Evolutionary conservation across 257 asterid species (phyloP), one percentile per base, ranked within the genome.

Genomic region (Catharanthus roseus): DNA sequence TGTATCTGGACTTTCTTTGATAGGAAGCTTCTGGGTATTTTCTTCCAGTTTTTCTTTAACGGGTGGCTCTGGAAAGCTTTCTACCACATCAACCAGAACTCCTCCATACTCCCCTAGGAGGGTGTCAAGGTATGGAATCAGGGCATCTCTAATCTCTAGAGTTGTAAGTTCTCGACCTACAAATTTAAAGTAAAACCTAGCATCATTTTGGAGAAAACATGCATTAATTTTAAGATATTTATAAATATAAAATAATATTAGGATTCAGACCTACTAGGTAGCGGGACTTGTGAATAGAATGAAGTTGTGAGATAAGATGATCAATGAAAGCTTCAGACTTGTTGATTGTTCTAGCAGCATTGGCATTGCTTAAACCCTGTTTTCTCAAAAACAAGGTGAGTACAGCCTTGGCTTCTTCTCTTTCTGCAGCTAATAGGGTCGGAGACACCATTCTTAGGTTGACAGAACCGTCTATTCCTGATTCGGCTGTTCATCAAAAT

Each of bases 331-430:
- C 84, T 68, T 91, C 99, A 1, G 99, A 85, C 86, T 85, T 89
- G 77, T 93, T 91, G 79, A 88, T 84, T 81, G 78, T 80, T 77
- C 95, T 85, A 69, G 90, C 85, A 16, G 97, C 96, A 69, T 71
- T 73, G 18, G 90, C 83, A 74, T 80, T 89, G 85, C 91, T 91
- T 76, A 91, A 78, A 38, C 99, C 96, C 72, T 87, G 95, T 77
- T 86, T 91, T 85, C 86, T 93, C 81, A 93, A 71, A 82, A 91
- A 93, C 79, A 93, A 83, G 57, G 91, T 89, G 68, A 91, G 73
- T 18, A 91, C 91, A 31, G 97, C 97, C 82, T 93, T 93, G 76
- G 97, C 91, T 86, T 93, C 99, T 80, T 93, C 99, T 81, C 86
- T 93, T 81, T 91, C 97, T 19, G 97, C 95, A 67, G 89, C 91